phyloP scores from a whole-genome alignment of 208 protist species.

The Leishmania mexicana region DNA sequence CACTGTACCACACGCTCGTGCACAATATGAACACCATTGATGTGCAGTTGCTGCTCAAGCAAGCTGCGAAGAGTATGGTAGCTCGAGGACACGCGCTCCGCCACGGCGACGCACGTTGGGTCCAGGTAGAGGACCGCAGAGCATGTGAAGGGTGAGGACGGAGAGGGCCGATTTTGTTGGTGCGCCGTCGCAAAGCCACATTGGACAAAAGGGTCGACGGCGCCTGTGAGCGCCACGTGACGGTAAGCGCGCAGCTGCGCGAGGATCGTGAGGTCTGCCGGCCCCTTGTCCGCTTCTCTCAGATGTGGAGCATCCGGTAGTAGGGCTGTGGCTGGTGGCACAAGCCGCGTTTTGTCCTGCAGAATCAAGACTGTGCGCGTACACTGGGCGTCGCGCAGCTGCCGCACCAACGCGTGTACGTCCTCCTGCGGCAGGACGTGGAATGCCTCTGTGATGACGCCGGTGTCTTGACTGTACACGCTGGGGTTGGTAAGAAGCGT shows the following conservation, averaged over 20 bases:
- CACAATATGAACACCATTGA: slow-evolving; percentile 20
- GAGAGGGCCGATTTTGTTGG: background rate
- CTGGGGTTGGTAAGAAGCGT: slow-evolving; percentile 51
- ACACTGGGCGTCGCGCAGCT: slow-evolving; percentile 24
- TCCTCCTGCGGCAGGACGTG: slow-evolving; percentile 20
- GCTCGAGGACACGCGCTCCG: background rate
- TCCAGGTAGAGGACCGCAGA: slow-evolving; percentile 33
- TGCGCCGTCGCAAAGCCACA: slow-evolving; percentile 15
- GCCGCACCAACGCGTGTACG: slow-evolving; percentile 11
- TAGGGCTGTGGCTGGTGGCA: slow-evolving; percentile 7
- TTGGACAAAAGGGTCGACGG: slow-evolving; percentile 13
- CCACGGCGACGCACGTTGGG: background rate
- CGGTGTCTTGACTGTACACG: slow-evolving; percentile 32
- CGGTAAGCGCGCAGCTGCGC: slow-evolving; percentile 21
- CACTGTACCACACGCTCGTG: slow-evolving; percentile 26
- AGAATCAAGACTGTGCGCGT: slow-evolving; percentile 4
- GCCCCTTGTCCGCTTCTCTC: background rate
- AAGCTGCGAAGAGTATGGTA: slow-evolving; percentile 10
- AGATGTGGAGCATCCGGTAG: background rate
- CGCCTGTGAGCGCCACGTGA: slow-evolving; percentile 15
- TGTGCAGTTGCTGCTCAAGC: slow-evolving; percentile 27
- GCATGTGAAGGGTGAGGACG: background rate
- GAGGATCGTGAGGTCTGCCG: background rate
- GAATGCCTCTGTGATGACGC: slow-evolving; percentile 24
- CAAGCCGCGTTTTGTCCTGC: slow-evolving; percentile 11